Conservation (phyloP, 306 rosid genomes). For the Arachis stenosperma region DNA sequence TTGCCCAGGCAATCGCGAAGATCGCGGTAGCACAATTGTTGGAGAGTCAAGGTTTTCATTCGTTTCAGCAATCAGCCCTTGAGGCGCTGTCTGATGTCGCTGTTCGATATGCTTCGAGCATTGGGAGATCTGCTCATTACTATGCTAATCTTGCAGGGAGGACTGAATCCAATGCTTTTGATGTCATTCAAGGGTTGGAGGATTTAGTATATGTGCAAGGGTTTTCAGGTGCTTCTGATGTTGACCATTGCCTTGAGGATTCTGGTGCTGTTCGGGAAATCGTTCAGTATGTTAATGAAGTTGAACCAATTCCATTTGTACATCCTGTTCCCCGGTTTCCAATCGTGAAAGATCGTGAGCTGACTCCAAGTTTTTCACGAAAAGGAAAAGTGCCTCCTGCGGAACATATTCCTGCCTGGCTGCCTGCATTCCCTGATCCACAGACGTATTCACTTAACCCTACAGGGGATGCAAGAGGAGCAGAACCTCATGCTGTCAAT, state of each 20-base stretch:
- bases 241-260: slow-evolving; percentile 68
- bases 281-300: slow-evolving; percentile 49
- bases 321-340: slow-evolving; percentile 70
- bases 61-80: slow-evolving; percentile 74
- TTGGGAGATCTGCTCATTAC: slow-evolving; percentile 65
- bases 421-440: slow-evolving; percentile 81
- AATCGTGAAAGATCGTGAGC: slow-evolving; percentile 57
- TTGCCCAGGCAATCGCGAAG: slow-evolving; percentile 56
- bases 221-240: slow-evolving; percentile 70
- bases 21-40: slow-evolving; percentile 74
- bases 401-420: slow-evolving; percentile 84
- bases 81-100: slow-evolving; percentile 62
- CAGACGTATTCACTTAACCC: slow-evolving; percentile 46
- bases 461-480: slow-evolving; percentile 41
- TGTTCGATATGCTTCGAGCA: slow-evolving; percentile 52
- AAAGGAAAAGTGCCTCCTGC: slow-evolving; percentile 63
- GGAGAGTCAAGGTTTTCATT: slow-evolving; percentile 77
- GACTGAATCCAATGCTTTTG: slow-evolving; percentile 64
- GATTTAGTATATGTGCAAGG: slow-evolving; percentile 73
- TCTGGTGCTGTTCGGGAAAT: slow-evolving; percentile 63
- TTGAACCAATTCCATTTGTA: slow-evolving; percentile 57
- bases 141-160: slow-evolving; percentile 80
- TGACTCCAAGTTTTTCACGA: slow-evolving; percentile 61
- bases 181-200: slow-evolving; percentile 79
- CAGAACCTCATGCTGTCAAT: slow-evolving; percentile 43